Evolutionary conservation across 2,329 filamentous ascomycete genomes (phyloP), one percentile per base, ranked within the genome.

Genomic region (Hypoxylon sp.): DNA sequence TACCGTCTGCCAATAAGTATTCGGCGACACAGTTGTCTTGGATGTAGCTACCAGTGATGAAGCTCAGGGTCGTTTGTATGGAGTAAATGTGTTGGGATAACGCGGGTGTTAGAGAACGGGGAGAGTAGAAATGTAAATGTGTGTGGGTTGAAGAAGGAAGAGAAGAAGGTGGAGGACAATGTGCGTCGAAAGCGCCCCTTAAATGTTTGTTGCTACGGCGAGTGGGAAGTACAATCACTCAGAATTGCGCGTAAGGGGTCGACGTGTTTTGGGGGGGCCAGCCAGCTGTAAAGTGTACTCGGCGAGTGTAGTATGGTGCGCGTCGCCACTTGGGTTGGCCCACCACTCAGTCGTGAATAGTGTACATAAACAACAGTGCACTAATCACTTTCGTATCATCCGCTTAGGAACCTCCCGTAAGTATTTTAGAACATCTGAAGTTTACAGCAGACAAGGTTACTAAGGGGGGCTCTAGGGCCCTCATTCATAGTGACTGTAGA

Each of bases 251-350:
- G 28, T 17, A 19, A 19, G 23, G 11, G 36, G 36, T 17, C 30
- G 21, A 3, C 14, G 21, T 9, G 13, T 21, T 41, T 10, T 17
- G 17, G 38, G 34, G 11, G n/a, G 32, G n/a, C n/a, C 34, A 53
- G n/a, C 21, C 13, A 53, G 10, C n/a, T 43, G n/a, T 41, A 23
- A 46, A 23, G 17, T 34, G 25, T n/a, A 25, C 2, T 49, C 11
- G 11, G n/a, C 51, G 46, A 57, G 21, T 55, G 59, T 49, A 49
- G 41, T 41, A 19, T 55, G 59, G 55, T 23, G 4, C 30, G 51
- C 21, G 13, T 11, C 19, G 17, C 32, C n/a, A 19, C 10, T 17
- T 34, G 19, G 4, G 13, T 19, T 48, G 13, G 21, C 3, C 10
- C 45, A 43, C 14, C n/a, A 17, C 13, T 43, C n/a, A n/a, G n/a